A percentile compares a stretch with the other conserved stretches of the same genome.
These are phyloP conservation scores for Diaporthe aspalathi DNA, from an alignment of 2,329 filamentous ascomycete genomes.

Conservation along the genomic window DNA sequence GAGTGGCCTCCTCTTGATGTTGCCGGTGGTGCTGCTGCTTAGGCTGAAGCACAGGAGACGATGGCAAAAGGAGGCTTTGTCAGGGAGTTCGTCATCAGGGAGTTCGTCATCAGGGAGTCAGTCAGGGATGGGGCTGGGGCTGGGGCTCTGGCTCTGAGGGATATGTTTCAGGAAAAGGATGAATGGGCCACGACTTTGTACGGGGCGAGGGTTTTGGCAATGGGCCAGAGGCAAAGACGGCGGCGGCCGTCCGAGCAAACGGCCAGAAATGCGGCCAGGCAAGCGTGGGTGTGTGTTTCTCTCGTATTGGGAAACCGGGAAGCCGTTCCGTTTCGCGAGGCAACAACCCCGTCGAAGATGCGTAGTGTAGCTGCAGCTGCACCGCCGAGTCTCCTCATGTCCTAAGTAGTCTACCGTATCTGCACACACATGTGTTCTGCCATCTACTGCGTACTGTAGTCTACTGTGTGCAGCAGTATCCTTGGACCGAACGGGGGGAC, in stretches of 20 bases:
- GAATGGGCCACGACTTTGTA: neutral
- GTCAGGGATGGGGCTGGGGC: neutral
- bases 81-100: neutral
- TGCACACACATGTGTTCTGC: too few species aligned
- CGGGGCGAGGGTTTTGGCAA: neutral
- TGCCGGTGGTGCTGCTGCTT: neutral
- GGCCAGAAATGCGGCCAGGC: neutral
- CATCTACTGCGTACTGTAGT: too few species aligned
- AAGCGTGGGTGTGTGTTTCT: neutral
- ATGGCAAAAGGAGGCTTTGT: slow-evolving; percentile 4
- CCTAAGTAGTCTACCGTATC: too few species aligned
- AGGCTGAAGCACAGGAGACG: neutral
- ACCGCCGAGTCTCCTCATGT: too few species aligned
- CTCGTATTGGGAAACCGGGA: slow-evolving; percentile 15
- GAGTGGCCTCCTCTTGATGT: neutral
- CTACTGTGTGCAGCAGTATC: neutral
- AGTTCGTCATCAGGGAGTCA: too few species aligned
- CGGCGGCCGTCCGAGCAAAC: slow-evolving; percentile 21
- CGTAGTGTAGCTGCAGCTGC: neutral
- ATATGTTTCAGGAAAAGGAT: slow-evolving; percentile 25
- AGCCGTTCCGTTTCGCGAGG: slow-evolving; percentile 14
- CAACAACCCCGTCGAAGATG: neutral
- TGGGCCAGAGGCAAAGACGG: neutral
- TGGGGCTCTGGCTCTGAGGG: neutral
- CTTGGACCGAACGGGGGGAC: slow-evolving; percentile 1